These are phyloP conservation scores for Arctostaphylos glauca DNA, from an alignment of 148 eudicot species.

Conservation along the genomic window DNA sequence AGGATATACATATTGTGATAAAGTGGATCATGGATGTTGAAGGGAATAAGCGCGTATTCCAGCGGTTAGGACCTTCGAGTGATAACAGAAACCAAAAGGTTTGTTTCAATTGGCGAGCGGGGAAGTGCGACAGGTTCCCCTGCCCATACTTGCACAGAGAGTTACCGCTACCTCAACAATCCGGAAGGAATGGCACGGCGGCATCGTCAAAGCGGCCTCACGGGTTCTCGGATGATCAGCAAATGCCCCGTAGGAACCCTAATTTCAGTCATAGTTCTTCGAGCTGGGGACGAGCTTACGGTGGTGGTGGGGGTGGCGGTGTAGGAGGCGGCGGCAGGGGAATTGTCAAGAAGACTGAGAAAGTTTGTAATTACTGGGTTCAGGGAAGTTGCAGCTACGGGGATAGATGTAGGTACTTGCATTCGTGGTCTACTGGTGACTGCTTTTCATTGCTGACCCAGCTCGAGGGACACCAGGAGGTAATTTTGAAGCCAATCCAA, in stretches of 20 bases:
- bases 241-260: conserved; percentile 52
- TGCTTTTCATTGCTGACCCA: conserved; percentile 63
- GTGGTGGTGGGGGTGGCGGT: conserved; percentile 27
- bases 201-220: conserved; percentile 56
- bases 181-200: conserved; percentile 33
- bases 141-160: conserved; percentile 77
- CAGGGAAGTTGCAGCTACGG: conserved; percentile 78
- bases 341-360: conserved; percentile 52
- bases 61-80: conserved; percentile 48
- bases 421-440: conserved; percentile 77
- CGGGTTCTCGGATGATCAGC: conserved; percentile 62
- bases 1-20: not conserved
- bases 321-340: conserved; percentile 18
- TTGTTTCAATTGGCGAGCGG: conserved; percentile 73
- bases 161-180: conserved; percentile 34
- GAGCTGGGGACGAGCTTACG: conserved; percentile 54
- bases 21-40: conserved; percentile 57
- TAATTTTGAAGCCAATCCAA: conserved; percentile 13
- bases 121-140: conserved; percentile 59
- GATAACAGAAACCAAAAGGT: conserved; percentile 48
- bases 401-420: conserved; percentile 72
- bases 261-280: conserved; percentile 36
- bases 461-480: conserved; percentile 95
- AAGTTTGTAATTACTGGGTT: conserved; percentile 73
- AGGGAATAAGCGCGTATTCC: conserved; percentile 66